Percentiles rank a stretch among this genome's conserved stretches.
phyloP scores from a whole-genome alignment of 306 rosid species.

The Malus fusca region DNA sequence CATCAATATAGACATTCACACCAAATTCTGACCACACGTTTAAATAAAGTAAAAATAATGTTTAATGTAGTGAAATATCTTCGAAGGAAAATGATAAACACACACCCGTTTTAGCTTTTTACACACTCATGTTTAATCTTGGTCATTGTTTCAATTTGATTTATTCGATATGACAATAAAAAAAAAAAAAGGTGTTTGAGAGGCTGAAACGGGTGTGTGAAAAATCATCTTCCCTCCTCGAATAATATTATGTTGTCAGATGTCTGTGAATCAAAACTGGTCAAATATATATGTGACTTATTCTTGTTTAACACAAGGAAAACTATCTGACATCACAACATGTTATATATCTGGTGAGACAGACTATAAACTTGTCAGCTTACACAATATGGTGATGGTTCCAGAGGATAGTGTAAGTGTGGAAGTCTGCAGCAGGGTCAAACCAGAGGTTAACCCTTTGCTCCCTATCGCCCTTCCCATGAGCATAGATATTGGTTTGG shows the following conservation, averaged over 20 bases:
- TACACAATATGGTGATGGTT: conserved; percentile 62
- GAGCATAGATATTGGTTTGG: conserved; percentile 81
- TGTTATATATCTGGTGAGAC: not conserved
- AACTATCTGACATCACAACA: not conserved
- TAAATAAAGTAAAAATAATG: not conserved
- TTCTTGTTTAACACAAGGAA: too few species aligned
- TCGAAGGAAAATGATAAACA: too few species aligned
- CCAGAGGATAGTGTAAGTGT: conserved; percentile 78
- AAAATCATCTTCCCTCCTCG: too few species aligned
- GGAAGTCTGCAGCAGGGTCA: conserved; percentile 71
- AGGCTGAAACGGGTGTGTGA: too few species aligned
- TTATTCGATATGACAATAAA: too few species aligned
- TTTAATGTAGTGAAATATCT: too few species aligned
- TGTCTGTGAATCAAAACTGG: not conserved
- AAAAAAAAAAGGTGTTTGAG: too few species aligned
- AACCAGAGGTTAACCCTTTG: conserved; percentile 93
- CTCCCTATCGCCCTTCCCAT: conserved; percentile 79
- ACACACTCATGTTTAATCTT: not conserved
- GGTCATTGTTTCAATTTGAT: too few species aligned
- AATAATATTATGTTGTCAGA: not conserved
- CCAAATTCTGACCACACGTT: not conserved
- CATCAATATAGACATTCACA: not conserved
- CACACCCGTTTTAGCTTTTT: too few species aligned
- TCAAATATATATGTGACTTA: not conserved
- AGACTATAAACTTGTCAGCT: conserved; percentile 12